Conservation (phyloP, 176 grass and related monocot species). For the Carex scoparia region DNA sequence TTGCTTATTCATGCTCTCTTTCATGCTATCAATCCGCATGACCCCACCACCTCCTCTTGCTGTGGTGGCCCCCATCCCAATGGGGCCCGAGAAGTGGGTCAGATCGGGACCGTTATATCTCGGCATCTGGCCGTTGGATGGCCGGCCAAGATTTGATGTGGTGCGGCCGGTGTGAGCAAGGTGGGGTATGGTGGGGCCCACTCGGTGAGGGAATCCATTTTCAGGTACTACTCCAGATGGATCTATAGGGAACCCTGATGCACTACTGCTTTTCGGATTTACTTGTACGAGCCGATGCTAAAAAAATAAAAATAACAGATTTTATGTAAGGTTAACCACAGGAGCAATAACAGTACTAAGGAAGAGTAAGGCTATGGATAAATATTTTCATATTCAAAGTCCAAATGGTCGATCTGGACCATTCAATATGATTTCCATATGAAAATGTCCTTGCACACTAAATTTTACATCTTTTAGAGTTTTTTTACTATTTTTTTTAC, state of each 20-base stretch:
- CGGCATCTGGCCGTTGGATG: constrained; percentile 42
- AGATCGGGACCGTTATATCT: constrained; percentile 55
- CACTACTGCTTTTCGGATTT: constrained; percentile 61
- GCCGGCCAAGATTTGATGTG: constrained; percentile 52
- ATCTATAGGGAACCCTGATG: constrained; percentile 63
- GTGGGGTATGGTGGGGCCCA: constrained; percentile 15
- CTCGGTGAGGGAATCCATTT: constrained; percentile 47
- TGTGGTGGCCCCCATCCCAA: constrained; percentile 25
- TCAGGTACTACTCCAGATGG: constrained; percentile 49
- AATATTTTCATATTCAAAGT: no score
- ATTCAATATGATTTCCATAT: no score
- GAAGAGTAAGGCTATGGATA: no score
- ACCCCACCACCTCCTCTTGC: constrained; percentile 34
- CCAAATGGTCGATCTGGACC: no score
- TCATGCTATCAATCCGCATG: constrained; percentile 58
- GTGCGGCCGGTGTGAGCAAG: constrained; percentile 67
- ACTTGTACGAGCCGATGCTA: constrained; percentile 53
- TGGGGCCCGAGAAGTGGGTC: constrained; percentile 39
- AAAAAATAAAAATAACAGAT: background rate
- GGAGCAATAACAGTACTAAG: background rate
- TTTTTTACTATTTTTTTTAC: no score
- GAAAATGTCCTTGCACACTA: no score
- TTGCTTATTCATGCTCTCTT: constrained; percentile 48
- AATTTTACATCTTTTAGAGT: no score
- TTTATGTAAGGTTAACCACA: background rate